Percentiles rank a stretch among this genome's conserved stretches.
Evolutionary conservation across 768 basidiomycete genomes (phyloP).

Genomic region (Lentinula raphanica): DNA sequence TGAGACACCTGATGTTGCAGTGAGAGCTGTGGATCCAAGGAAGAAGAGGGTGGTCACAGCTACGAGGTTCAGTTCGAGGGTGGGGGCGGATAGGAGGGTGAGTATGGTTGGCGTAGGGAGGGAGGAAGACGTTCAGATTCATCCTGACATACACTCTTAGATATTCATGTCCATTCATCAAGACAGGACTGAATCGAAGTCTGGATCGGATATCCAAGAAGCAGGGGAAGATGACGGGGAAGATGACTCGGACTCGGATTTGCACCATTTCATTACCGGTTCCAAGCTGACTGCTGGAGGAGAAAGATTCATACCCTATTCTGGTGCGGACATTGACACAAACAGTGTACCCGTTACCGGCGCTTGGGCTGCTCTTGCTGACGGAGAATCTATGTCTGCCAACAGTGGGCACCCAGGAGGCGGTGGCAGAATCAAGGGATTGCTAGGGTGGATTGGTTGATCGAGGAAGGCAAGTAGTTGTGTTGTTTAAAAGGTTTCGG

Average conservation of each 20-base stretch:
- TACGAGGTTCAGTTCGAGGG: conserved; percentile 79
- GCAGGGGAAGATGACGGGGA: conserved; percentile 16
- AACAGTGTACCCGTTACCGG: conserved; percentile 66
- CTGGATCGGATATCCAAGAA: not conserved
- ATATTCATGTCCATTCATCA: conserved; percentile 81
- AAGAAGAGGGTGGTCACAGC: conserved; percentile 84
- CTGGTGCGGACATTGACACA: conserved; percentile 53
- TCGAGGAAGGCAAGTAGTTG: too few relatives aligned
- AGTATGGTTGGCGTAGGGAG: conserved; percentile 19
- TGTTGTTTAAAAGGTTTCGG: conserved; percentile 72
- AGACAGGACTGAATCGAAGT: conserved; percentile 37
- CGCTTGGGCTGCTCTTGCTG: conserved; percentile 68
- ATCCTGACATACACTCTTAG: conserved; percentile 27
- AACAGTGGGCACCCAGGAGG: too few relatives aligned
- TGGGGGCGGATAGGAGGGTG: conserved; percentile 79
- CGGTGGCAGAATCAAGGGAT: too few relatives aligned
- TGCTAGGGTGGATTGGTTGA: conserved; percentile 72
- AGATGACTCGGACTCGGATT: conserved; percentile 22
- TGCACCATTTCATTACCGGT: not conserved
- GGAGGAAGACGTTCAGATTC: too few relatives aligned
- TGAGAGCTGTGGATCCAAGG: conserved; percentile 81
- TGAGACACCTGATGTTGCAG: conserved; percentile 81
- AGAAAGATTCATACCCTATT: not conserved
- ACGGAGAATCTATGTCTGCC: too few relatives aligned
- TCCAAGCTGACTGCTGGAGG: not conserved